These are phyloP conservation scores for Crithidia acanthocephali DNA, from an alignment of 208 protist species.

Conservation along the genomic window DNA sequence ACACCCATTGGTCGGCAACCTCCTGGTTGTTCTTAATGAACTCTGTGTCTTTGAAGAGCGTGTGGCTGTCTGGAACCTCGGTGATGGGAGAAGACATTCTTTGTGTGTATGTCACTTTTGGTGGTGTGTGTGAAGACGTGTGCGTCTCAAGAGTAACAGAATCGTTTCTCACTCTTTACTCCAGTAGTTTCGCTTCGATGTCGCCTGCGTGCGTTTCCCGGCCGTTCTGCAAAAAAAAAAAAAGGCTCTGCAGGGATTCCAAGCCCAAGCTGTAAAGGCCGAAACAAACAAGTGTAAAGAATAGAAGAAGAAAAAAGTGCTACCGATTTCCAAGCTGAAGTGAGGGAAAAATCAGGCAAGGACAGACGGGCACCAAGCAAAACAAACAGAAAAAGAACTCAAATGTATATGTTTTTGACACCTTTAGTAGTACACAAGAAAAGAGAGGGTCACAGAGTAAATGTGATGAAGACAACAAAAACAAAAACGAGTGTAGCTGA, in stretches of 20 bases:
- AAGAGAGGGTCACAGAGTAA: slow-evolving; percentile 5
- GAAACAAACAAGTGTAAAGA: no score
- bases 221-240: no score
- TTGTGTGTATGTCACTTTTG: no score
- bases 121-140: no score
- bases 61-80: slow-evolving; percentile 61
- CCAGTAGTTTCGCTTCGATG: no score
- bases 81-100: slow-evolving; percentile 23
- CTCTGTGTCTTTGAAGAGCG: slow-evolving; percentile 69
- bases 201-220: no score
- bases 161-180: no score
- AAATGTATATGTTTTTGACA: not conserved
- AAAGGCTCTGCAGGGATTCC: no score
- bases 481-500: not conserved
- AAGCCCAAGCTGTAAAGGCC: no score
- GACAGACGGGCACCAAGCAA: slow-evolving; percentile 9
- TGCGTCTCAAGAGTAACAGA: no score
- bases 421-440: slow-evolving; percentile 13
- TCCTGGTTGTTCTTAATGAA: slow-evolving; percentile 62
- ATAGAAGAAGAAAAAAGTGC: not conserved
- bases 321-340: not conserved
- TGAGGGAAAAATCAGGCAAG: slow-evolving; percentile 13
- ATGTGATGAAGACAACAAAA: slow-evolving; percentile 1
- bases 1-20: slow-evolving; percentile 53
- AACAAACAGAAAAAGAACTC: slow-evolving; percentile 20